Percentiles rank a stretch among this genome's conserved stretches.
phyloP scores from a whole-genome alignment of 1,284 basidiomycete species.

The Xerocomus nothofagi region DNA sequence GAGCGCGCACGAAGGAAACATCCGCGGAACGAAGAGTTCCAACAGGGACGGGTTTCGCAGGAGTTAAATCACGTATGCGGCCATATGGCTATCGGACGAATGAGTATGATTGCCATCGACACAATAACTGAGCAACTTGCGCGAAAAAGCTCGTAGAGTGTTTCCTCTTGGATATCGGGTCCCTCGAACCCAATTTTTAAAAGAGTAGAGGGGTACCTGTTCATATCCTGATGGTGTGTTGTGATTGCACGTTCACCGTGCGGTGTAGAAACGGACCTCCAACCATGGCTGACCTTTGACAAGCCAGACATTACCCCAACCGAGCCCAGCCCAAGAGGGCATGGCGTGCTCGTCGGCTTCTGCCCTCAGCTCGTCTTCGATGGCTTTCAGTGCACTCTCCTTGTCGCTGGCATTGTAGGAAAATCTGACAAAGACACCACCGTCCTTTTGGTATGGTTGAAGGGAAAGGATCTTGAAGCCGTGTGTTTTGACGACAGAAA shows the following conservation, averaged over 20 bases:
- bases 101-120: slow-evolving; percentile 15
- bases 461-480: slow-evolving; percentile 58
- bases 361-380: slow-evolving; percentile 49
- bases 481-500: slow-evolving; percentile 52
- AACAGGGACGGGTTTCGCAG: slow-evolving; percentile 61
- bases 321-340: slow-evolving; percentile 62
- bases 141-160: slow-evolving; percentile 67
- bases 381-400: slow-evolving; percentile 45
- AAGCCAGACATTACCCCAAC: slow-evolving; percentile 66
- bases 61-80: slow-evolving; percentile 66
- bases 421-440: slow-evolving; percentile 86
- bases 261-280: slow-evolving; percentile 53
- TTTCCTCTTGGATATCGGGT: slow-evolving; percentile 79
- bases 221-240: slow-evolving; percentile 70
- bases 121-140: slow-evolving; percentile 41
- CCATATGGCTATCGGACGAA: slow-evolving; percentile 71
- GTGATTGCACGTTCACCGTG: background rate
- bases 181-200: slow-evolving; percentile 85
- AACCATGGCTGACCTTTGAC: slow-evolving; percentile 84
- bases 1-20: slow-evolving; percentile 62
- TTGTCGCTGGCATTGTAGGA: slow-evolving; percentile 50
- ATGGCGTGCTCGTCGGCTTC: slow-evolving; percentile 49
- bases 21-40: slow-evolving; percentile 69
- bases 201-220: slow-evolving; percentile 72
- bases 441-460: slow-evolving; percentile 72